These are phyloP conservation scores for Hanseniaspora singularis DNA, from an alignment of 805 yeast genomes.

Conservation along the genomic window DNA sequence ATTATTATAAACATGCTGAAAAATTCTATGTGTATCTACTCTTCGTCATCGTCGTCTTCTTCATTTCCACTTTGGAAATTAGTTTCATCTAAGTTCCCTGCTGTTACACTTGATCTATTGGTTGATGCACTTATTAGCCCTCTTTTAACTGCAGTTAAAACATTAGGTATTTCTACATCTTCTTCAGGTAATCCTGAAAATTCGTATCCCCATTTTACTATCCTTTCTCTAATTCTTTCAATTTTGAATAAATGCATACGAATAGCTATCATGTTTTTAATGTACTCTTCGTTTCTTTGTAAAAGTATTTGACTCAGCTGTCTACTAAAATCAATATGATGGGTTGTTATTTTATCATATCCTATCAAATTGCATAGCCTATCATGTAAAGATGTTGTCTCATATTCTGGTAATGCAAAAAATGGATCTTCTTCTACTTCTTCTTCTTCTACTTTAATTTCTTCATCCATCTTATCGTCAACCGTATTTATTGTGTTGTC, in stretches of 20 bases:
- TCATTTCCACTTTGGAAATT: conserved; percentile 18
- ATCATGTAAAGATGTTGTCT: conserved; percentile 16
- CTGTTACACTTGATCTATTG: conserved; percentile 27
- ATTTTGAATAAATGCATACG: conserved; percentile 70
- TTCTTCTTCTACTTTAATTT: conserved; percentile 20
- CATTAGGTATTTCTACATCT: conserved; percentile 31
- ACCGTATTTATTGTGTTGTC: background rate
- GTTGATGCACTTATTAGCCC: conserved; percentile 30
- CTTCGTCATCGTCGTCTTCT: conserved; percentile 15
- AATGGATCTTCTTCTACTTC: conserved; percentile 43
- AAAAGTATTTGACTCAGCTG: conserved; percentile 66
- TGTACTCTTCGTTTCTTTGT: conserved; percentile 77
- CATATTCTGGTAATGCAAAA: conserved; percentile 47
- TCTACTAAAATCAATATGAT: conserved; percentile 55
- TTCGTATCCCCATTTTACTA: conserved; percentile 76
- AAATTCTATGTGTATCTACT: too few species aligned
- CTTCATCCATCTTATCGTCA: background rate
- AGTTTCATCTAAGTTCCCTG: conserved; percentile 21
- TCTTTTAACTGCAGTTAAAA: conserved; percentile 28
- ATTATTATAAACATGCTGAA: too few species aligned
- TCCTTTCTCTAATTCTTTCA: conserved; percentile 55
- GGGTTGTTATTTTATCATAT: conserved; percentile 40
- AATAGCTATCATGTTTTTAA: conserved; percentile 60
- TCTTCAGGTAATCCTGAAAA: conserved; percentile 55
- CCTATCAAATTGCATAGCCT: conserved; percentile 29